phyloP scores from a whole-genome alignment of 2,329 filamentous ascomycete genomes.

The Domatiomyces globalis region DNA sequence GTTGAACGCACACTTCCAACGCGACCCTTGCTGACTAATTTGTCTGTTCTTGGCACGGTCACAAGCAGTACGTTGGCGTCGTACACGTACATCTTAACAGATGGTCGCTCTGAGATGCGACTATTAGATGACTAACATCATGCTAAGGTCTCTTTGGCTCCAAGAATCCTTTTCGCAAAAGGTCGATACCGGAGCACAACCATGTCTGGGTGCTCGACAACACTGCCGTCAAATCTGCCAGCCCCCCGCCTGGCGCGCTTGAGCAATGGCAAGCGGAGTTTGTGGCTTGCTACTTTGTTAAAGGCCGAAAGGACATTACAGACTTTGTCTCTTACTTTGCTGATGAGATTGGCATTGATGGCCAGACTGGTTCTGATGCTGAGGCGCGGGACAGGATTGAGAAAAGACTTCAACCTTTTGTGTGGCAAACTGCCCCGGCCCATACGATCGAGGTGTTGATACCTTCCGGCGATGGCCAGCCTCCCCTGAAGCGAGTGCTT shows the following conservation, averaged over 20 bases:
- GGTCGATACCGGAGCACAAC: slow-evolving; percentile 49
- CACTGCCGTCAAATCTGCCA: slow-evolving; percentile 52
- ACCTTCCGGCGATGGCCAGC: slow-evolving; percentile 14
- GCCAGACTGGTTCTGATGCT: slow-evolving; percentile 32
- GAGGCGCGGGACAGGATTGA: slow-evolving; percentile 53
- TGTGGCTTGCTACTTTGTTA: slow-evolving; percentile 66
- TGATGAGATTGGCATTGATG: slow-evolving; percentile 52
- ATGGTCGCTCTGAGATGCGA: background rate
- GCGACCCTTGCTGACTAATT: slow-evolving; percentile 15
- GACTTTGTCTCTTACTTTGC: slow-evolving; percentile 57
- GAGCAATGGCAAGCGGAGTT: slow-evolving; percentile 65
- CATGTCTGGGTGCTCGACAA: slow-evolving; percentile 85
- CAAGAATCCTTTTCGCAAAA: slow-evolving; percentile 44
- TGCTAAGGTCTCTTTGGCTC: slow-evolving; percentile 21
- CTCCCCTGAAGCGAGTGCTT: slow-evolving; percentile 37
- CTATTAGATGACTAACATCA: slow-evolving; percentile 1
- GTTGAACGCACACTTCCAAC: slow-evolving; percentile 17
- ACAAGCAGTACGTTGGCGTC: slow-evolving; percentile 6
- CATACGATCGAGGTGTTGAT: slow-evolving; percentile 54
- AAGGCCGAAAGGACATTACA: slow-evolving; percentile 51
- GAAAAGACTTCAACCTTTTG: slow-evolving; percentile 46
- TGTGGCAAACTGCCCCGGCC: slow-evolving; percentile 60
- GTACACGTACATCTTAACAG: background rate
- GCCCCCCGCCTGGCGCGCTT: slow-evolving; percentile 23
- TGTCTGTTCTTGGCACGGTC: slow-evolving; percentile 18